A percentile compares a stretch with the other conserved stretches of the same genome.
These are phyloP conservation scores for Blastocladiella emersonii DNA, from an alignment of 371 early-diverging fungal genomes.

Conservation along the genomic window DNA sequence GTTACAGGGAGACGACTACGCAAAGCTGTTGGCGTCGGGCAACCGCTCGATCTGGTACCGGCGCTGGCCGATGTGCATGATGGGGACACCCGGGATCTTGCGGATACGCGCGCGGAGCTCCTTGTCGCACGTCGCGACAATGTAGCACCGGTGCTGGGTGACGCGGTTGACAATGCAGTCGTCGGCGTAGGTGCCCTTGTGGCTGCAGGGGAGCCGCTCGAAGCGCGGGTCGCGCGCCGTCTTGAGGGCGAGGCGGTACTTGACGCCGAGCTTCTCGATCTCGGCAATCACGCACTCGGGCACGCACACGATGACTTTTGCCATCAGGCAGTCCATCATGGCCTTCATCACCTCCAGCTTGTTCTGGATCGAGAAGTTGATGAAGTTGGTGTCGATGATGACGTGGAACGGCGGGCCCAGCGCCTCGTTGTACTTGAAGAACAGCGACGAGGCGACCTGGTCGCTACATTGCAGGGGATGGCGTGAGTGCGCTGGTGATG, in stretches of 20 bases:
- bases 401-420: conserved; percentile 98
- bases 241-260: conserved; percentile 86
- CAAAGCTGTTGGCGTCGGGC: conserved; percentile 47
- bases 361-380: conserved; percentile 98
- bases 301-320: conserved; percentile 90
- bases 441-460: conserved; percentile 88
- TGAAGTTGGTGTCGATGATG: conserved; percentile 99
- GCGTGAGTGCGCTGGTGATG: too few species aligned
- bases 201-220: conserved; percentile 91
- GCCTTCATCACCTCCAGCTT: conserved; percentile 92
- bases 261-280: conserved; percentile 96
- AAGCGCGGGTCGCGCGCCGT: conserved; percentile 92
- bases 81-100: conserved; percentile 98
- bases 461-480: not conserved
- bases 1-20: too few species aligned
- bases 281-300: conserved; percentile 99
- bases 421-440: conserved; percentile 92
- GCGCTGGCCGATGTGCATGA: conserved; percentile 90
- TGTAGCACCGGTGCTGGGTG: conserved; percentile 94
- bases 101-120: conserved; percentile 96
- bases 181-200: conserved; percentile 99
- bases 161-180: conserved; percentile 97
- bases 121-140: conserved; percentile 99
- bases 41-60: conserved; percentile 93
- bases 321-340: conserved; percentile 97